phyloP scores from a whole-genome alignment of 306 rosid genomes.

The Crotalaria pallida region DNA sequence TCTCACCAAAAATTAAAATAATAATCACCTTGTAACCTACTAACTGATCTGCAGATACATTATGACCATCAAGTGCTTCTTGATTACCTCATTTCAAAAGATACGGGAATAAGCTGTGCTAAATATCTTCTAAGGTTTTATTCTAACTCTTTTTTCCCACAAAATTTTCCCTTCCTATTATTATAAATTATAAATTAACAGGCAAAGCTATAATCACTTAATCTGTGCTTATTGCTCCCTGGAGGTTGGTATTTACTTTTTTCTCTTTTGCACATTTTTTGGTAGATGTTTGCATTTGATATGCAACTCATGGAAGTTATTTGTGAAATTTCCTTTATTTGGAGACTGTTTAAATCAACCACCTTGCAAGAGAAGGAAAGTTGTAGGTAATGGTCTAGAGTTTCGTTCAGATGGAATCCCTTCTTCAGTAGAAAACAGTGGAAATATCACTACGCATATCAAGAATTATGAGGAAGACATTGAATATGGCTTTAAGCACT shows the following conservation, averaged over 20 bases:
- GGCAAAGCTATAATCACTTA: neutral
- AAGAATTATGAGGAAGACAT: slow-evolving; percentile 24
- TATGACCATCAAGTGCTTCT: slow-evolving; percentile 92
- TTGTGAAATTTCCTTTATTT: slow-evolving; percentile 43
- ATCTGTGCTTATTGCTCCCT: neutral
- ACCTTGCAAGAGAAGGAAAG: slow-evolving; percentile 61
- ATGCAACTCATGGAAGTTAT: slow-evolving; percentile 54
- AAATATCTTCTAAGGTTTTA: slow-evolving; percentile 75
- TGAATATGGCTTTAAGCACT: slow-evolving; percentile 25
- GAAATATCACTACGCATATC: slow-evolving; percentile 4
- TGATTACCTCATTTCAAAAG: slow-evolving; percentile 88
- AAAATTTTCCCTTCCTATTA: neutral
- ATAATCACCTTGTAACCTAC: neutral
- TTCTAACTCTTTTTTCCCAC: neutral
- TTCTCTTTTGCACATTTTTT: slow-evolving; percentile 16
- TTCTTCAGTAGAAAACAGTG: slow-evolving; percentile 13
- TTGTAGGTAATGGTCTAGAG: slow-evolving; percentile 19
- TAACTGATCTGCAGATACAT: slow-evolving; percentile 58
- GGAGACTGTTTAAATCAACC: slow-evolving; percentile 34
- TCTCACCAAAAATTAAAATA: neutral
- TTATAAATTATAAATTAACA: slow-evolving; percentile 11
- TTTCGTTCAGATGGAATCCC: slow-evolving; percentile 19
- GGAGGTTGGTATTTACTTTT: slow-evolving; percentile 15
- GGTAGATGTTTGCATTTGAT: slow-evolving; percentile 62
- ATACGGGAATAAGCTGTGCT: slow-evolving; percentile 76